A percentile compares a stretch with the other conserved stretches of the same genome.
Evolutionary conservation across 306 rosid species (phyloP).

Genomic region (Vicia villosa): DNA sequence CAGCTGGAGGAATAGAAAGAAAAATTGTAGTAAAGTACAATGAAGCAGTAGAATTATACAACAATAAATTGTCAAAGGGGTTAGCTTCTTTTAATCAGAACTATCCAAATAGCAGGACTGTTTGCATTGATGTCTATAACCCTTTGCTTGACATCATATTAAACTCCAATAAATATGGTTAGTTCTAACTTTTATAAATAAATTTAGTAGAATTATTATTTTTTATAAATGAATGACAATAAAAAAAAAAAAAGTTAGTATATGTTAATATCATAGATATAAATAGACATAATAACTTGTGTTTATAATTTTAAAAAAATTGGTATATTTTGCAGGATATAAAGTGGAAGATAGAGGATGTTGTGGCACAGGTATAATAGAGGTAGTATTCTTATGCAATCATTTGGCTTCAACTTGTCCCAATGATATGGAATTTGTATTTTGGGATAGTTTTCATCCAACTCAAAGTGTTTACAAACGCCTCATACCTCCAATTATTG

Average conservation of each 20-base stretch:
- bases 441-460: slow-evolving; percentile 82
- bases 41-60: slow-evolving; percentile 50
- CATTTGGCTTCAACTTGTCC: slow-evolving; percentile 40
- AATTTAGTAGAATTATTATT: too few relatives aligned
- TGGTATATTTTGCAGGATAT: slow-evolving; percentile 43
- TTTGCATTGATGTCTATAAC: slow-evolving; percentile 57
- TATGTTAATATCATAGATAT: too few relatives aligned
- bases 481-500: slow-evolving; percentile 37
- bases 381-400: slow-evolving; percentile 62
- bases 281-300: too few relatives aligned
- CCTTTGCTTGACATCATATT: slow-evolving; percentile 52
- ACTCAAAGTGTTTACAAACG: slow-evolving; percentile 48
- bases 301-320: too few relatives aligned
- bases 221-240: too few relatives aligned
- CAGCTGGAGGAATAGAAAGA: slow-evolving; percentile 56
- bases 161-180: slow-evolving; percentile 58
- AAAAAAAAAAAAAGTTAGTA: too few relatives aligned
- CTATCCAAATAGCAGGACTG: slow-evolving; percentile 40
- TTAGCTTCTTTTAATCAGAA: slow-evolving; percentile 27
- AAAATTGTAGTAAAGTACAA: slow-evolving; percentile 48
- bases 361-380: slow-evolving; percentile 65
- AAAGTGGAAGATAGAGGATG: slow-evolving; percentile 56
- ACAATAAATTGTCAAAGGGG: slow-evolving; percentile 41
- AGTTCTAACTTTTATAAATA: not conserved
- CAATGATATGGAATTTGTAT: slow-evolving; percentile 42